Base-by-base conservation (phyloP, 2,329 filamentous ascomycete species). In the Lachnellula hyalina region DNA sequence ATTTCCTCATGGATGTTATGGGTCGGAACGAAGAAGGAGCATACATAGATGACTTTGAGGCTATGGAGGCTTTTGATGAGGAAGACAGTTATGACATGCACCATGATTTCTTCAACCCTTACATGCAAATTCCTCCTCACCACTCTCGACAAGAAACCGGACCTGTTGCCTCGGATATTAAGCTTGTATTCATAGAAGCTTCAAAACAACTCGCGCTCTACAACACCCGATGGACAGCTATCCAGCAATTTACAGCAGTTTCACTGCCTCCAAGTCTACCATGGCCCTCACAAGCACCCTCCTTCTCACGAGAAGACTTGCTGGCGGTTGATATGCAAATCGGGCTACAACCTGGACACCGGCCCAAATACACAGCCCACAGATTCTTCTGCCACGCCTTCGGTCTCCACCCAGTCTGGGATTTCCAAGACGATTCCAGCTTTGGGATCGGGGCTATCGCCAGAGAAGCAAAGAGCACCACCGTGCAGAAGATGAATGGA, bases 301-400 rank as follows among this genome's bases (percentile, higher is more conserved):
- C 11, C 25, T 46, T 46, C 44, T 46, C 44, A 17, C 7, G 23
- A 25, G 21, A 9, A 25, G 44, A 17, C 21, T 23, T 46, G 12
- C n/a, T 15, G 5, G 12, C n/a, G 7, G 36, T 1, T 6, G 36
- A 46, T 28, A 12, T 17, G 14, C 14, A 15, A 46, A 46, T 3
- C 41, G 11, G 41, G n/a, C n/a, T 21, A 4, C 36, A 48, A 19
- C 32, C 41, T 8, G 38, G 14, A 45, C 11, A 48, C 34, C 25
- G 19, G 17, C 35, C 35, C 34, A 49, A 49, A 49, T 51, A 47
- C 48, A 21, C 4, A 5, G 46, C 49, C 2, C 51, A 56, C 25
- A 21, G 15, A 15, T 54, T 59, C 34, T 59, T 59, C 49, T 51
- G 52, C 34, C 36, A 40, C n/a, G 54, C 51, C 5, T 59, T 59